These are phyloP conservation scores for Paxillus ammoniavirescens DNA, from an alignment of 768 basidiomycete species.

Conservation along the genomic window DNA sequence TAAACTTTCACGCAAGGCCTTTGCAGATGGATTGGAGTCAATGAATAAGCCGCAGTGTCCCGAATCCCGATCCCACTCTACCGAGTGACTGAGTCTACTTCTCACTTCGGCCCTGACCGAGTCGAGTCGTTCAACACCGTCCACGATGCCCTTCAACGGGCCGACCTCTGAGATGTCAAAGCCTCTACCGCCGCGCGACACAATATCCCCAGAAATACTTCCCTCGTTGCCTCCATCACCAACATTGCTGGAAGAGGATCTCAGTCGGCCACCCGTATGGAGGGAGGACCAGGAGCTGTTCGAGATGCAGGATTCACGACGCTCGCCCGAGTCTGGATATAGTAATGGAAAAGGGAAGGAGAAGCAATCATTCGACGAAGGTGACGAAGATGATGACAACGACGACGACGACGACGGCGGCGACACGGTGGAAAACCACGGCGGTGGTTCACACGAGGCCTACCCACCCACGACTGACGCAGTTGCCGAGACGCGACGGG, in stretches of 20 bases:
- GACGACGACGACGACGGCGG: constrained; percentile 29
- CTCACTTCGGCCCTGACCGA: neutral
- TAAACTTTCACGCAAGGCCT: neutral
- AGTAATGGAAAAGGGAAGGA: constrained; percentile 27
- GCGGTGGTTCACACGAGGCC: constrained; percentile 17
- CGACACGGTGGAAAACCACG: constrained; percentile 22
- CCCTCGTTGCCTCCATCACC: constrained; percentile 39
- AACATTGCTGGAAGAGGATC: constrained; percentile 45
- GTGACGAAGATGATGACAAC: constrained; percentile 20
- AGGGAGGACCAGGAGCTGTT: constrained; percentile 26
- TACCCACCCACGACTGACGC: constrained; percentile 74
- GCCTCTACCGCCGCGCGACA: constrained; percentile 13
- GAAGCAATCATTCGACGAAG: constrained; percentile 25
- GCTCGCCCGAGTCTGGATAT: constrained; percentile 7
- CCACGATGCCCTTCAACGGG: constrained; percentile 11
- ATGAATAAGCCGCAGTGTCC: neutral
- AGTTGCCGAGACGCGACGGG: constrained; percentile 61
- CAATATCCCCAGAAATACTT: constrained; percentile 3
- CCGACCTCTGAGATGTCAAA: constrained; percentile 6
- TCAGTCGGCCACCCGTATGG: constrained; percentile 36
- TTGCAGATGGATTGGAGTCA: neutral
- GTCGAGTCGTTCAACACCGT: neutral
- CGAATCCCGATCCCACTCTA: constrained; percentile 11
- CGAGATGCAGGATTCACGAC: constrained; percentile 21
- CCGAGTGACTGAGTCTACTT: neutral